Conservation (phyloP, 2,329 filamentous ascomycete genomes). For the Shiraia bambusicola region DNA sequence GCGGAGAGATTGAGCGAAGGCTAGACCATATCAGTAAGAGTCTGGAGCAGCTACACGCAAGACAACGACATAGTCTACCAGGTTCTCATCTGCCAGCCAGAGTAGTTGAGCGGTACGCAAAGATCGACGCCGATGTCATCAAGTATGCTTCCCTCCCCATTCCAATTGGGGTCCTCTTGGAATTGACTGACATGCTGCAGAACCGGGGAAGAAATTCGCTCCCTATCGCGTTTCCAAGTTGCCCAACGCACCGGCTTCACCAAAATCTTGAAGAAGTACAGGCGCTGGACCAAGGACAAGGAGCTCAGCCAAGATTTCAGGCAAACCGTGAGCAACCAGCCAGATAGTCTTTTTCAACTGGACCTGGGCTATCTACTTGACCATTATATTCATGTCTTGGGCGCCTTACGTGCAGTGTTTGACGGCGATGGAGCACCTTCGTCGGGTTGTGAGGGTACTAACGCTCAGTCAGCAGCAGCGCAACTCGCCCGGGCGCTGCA, state of each 20-base stretch:
- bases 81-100: constrained; percentile 43
- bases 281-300: constrained; percentile 80
- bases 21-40: constrained; percentile 51
- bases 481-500: constrained; percentile 45
- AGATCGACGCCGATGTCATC: constrained; percentile 53
- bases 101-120: constrained; percentile 53
- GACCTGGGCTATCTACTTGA: constrained; percentile 59
- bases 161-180: too few relatives aligned
- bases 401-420: constrained; percentile 49
- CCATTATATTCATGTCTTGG: constrained; percentile 52
- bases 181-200: constrained; percentile 33
- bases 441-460: constrained; percentile 12
- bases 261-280: constrained; percentile 84
- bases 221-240: constrained; percentile 69
- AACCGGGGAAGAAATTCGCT: constrained; percentile 71
- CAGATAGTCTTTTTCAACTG: constrained; percentile 70
- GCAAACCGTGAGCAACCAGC: constrained; percentile 63
- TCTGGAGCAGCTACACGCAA: constrained; percentile 36
- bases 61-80: constrained; percentile 10
- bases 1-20: constrained; percentile 72
- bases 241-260: constrained; percentile 75
- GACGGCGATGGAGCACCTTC: constrained; percentile 31
- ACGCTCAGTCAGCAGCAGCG: constrained; percentile 29
- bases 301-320: constrained; percentile 66
- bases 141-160: constrained; percentile 34